Percentiles rank a stretch among this genome's conserved stretches.
Evolutionary conservation across 768 basidiomycete genomes (phyloP).

Genomic region (Termitomyces sp.): DNA sequence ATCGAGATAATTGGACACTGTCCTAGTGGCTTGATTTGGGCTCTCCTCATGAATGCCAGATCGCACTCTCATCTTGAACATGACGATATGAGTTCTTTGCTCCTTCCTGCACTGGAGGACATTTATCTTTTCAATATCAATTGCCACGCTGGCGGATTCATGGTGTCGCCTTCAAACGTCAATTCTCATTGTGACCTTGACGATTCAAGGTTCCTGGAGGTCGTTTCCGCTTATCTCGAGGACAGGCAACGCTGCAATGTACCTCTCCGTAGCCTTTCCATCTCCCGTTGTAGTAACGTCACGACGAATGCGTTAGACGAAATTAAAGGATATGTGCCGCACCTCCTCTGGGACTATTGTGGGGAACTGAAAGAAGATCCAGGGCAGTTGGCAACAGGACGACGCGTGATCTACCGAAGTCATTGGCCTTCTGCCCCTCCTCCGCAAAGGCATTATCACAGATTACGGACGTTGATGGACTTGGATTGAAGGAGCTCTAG

Average conservation of each 20-base stretch:
- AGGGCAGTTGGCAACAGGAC: slow-evolving; percentile 14
- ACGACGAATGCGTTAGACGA: slow-evolving; percentile 18
- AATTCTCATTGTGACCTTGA: slow-evolving; percentile 32
- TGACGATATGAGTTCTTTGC: slow-evolving; percentile 18
- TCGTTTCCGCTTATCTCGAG: slow-evolving; percentile 25
- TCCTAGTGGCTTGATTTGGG: slow-evolving; percentile 35
- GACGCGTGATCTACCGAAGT: slow-evolving; percentile 23
- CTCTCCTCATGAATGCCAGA: slow-evolving; percentile 30
- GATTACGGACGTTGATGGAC: slow-evolving; percentile 25
- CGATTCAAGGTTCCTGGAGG: slow-evolving; percentile 36
- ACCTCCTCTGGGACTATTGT: slow-evolving; percentile 27
- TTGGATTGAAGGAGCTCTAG: slow-evolving; percentile 14
- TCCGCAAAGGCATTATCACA: slow-evolving; percentile 25
- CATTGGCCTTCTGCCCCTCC: slow-evolving; percentile 12
- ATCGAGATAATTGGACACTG: slow-evolving; percentile 29
- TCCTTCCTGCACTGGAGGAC: slow-evolving; percentile 28
- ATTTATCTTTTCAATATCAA: slow-evolving; percentile 33
- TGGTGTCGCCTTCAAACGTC: slow-evolving; percentile 25
- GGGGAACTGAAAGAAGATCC: slow-evolving; percentile 20
- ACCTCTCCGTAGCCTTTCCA: slow-evolving; percentile 27
- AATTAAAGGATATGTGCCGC: slow-evolving; percentile 21
- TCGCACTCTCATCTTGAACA: slow-evolving; percentile 21
- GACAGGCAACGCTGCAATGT: slow-evolving; percentile 22
- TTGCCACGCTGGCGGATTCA: slow-evolving; percentile 34
- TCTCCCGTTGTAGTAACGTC: slow-evolving; percentile 27